Evolutionary conservation across 148 eudicot genomes (phyloP).

Genomic region (Spergularia marina): DNA sequence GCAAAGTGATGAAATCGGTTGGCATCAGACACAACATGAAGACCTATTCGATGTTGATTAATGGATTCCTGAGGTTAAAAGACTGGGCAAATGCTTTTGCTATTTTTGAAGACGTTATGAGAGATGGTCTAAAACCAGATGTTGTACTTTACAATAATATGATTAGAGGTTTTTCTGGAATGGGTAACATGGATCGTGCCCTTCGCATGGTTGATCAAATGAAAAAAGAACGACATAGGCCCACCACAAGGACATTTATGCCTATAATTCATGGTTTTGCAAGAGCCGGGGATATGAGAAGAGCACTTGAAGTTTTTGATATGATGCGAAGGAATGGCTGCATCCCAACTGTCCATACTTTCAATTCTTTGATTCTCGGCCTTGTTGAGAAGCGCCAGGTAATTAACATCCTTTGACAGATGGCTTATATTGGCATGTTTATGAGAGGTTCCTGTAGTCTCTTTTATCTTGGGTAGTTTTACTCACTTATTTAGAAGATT

Average conservation of each 20-base stretch:
- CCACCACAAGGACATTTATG: slow-evolving; percentile 80
- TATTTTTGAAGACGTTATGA: slow-evolving; percentile 74
- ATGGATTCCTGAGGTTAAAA: slow-evolving; percentile 74
- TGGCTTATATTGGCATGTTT: slow-evolving; percentile 4
- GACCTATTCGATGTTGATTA: slow-evolving; percentile 96
- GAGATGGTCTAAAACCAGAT: slow-evolving; percentile 88
- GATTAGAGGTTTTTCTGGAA: slow-evolving; percentile 78
- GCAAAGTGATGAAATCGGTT: slow-evolving; percentile 60
- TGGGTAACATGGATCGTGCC: slow-evolving; percentile 95
- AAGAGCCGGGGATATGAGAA: slow-evolving; percentile 70
- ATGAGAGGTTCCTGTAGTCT: background rate
- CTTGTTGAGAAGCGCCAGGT: slow-evolving; percentile 94
- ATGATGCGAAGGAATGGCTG: slow-evolving; percentile 96
- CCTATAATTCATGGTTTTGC: slow-evolving; percentile 90
- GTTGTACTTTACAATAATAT: slow-evolving; percentile 90
- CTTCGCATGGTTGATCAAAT: slow-evolving; percentile 77
- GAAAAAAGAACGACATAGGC: slow-evolving; percentile 69
- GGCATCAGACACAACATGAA: slow-evolving; percentile 88
- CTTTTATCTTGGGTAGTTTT: background rate
- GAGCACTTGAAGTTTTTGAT: slow-evolving; percentile 80
- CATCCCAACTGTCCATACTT: slow-evolving; percentile 78
- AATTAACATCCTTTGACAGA: slow-evolving; percentile 18
- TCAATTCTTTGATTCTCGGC: slow-evolving; percentile 76
- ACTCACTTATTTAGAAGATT: background rate
- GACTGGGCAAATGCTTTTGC: slow-evolving; percentile 98